phyloP scores from a whole-genome alignment of 768 basidiomycete species.

The Mycena galopus region DNA sequence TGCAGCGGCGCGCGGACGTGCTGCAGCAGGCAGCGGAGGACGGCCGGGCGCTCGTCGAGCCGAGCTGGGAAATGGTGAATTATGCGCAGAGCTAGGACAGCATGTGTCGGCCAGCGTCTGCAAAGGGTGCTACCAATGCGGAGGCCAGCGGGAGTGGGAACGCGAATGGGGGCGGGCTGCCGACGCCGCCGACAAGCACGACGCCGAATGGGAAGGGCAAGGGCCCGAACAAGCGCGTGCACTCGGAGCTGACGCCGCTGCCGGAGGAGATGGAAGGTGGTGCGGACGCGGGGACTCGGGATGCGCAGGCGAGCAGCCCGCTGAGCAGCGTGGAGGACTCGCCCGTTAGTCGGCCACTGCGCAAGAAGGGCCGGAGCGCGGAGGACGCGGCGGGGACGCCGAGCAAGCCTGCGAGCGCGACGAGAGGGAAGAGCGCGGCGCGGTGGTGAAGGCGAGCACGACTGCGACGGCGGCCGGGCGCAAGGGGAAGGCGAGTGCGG shows the following conservation, averaged over 20 bases:
- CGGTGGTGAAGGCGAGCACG: background rate
- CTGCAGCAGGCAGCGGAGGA: slow-evolving; percentile 61
- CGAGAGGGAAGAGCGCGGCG: no score
- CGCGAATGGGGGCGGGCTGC: no score
- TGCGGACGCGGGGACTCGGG: slow-evolving; percentile 9
- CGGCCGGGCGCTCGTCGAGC: slow-evolving; percentile 57
- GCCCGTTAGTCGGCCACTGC: background rate
- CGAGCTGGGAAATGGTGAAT: slow-evolving; percentile 70
- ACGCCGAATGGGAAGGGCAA: no score
- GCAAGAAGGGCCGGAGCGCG: slow-evolving; percentile 27
- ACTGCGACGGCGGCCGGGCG: slow-evolving; percentile 15
- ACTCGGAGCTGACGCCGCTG: slow-evolving; percentile 58
- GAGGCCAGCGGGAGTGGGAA: background rate
- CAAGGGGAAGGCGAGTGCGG: slow-evolving; percentile 22
- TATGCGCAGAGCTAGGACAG: slow-evolving; percentile 48
- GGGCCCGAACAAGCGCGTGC: slow-evolving; percentile 56
- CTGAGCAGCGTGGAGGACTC: slow-evolving; percentile 23
- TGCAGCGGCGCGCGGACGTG: slow-evolving; percentile 64
- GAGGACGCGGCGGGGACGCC: slow-evolving; percentile 14
- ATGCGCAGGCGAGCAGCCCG: slow-evolving; percentile 24
- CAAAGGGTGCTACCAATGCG: background rate
- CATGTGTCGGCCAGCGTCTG: slow-evolving; percentile 26
- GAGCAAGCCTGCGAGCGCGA: background rate
- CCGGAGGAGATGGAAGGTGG: slow-evolving; percentile 50
- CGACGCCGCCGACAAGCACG: slow-evolving; percentile 6